Evolutionary conservation across 305 asterid species (phyloP).

Genomic region (Caryopteris hybrid): DNA sequence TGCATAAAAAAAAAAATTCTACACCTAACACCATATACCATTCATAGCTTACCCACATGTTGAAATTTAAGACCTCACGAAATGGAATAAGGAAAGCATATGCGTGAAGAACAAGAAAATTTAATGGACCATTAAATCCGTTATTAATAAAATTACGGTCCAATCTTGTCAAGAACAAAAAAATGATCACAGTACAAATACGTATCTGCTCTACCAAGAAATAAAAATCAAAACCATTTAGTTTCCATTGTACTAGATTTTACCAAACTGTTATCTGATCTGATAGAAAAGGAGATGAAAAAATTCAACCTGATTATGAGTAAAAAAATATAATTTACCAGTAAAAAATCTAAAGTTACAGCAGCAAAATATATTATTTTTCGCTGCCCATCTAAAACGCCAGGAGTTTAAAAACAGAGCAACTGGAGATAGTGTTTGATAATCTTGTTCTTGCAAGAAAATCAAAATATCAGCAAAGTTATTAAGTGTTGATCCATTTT

Average conservation of each 20-base stretch:
- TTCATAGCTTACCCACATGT: slow-evolving; percentile 24
- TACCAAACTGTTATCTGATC: not conserved
- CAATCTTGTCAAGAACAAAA: not conserved
- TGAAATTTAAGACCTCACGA: not conserved
- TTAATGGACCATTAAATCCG: not conserved
- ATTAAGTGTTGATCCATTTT: not conserved
- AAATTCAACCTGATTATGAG: not conserved
- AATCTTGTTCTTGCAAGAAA: too few species aligned
- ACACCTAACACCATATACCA: slow-evolving; percentile 24
- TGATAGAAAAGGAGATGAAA: not conserved
- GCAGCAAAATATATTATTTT: not conserved
- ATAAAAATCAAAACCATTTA: not conserved
- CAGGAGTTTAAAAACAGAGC: not conserved
- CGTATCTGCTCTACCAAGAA: not conserved
- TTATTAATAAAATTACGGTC: too few species aligned
- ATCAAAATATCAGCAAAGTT: too few species aligned
- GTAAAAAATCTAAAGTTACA: not conserved
- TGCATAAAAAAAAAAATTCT: not conserved
- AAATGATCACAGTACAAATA: not conserved
- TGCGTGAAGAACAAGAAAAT: slow-evolving; percentile 31
- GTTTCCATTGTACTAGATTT: not conserved
- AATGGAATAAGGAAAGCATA: not conserved
- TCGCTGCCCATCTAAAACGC: not conserved
- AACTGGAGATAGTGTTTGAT: not conserved
- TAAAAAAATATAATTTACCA: too few species aligned